Evolutionary conservation across 2,329 filamentous ascomycete species (phyloP), one percentile per base, ranked within the genome.

Genomic region (Aureobasidium uvarum): DNA sequence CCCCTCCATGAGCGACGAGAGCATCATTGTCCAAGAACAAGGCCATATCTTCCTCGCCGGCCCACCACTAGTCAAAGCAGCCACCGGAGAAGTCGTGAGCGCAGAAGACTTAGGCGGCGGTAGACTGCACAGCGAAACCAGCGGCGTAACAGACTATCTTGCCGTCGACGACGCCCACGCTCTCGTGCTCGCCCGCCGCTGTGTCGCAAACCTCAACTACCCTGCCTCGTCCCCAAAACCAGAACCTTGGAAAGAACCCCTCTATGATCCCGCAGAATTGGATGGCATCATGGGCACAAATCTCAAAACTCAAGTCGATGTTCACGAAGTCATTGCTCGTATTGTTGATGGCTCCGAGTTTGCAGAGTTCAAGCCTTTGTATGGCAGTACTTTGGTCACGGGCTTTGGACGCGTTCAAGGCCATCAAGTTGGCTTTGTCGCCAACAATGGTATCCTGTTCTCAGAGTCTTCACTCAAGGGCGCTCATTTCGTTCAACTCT

Each of bases 41-140:
- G 94, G 94, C n/a, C 93, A 96, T 70, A 96, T 99, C 75, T 99
- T 98, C 81, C 86, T 99, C 1, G 94, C 94, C 0, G 95, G 94
- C 0, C 94, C 94, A 20, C 94, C 95, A 0, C 83, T 99, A 0
- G 95, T 99, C 68, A 96, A 97, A 79, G 95, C 95, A 10, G 94
- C 94, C 13, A 99, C 95, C 0, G 95, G 94, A 14, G 94, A 99
- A 78, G 88, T 91, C 36, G 92, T 98, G 64, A 91, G 86, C 50
- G 91, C 91, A 8, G 94, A 99, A 77, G 92, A 96, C 39, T 84
- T 99, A 0, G 94, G 94, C 52, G 94, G 94, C 62, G 94, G 93
- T 33, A 88, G 88, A 70, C 87, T 98, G 76, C 94, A 99, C 79
- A 92, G 89, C 66, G 91, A 92, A 65, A 86, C 96, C 65, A 96